A percentile compares a stretch with the other conserved stretches of the same genome.
Conservation (phyloP, 176 grass and related monocot genomes). For the Areca catechu region DNA sequence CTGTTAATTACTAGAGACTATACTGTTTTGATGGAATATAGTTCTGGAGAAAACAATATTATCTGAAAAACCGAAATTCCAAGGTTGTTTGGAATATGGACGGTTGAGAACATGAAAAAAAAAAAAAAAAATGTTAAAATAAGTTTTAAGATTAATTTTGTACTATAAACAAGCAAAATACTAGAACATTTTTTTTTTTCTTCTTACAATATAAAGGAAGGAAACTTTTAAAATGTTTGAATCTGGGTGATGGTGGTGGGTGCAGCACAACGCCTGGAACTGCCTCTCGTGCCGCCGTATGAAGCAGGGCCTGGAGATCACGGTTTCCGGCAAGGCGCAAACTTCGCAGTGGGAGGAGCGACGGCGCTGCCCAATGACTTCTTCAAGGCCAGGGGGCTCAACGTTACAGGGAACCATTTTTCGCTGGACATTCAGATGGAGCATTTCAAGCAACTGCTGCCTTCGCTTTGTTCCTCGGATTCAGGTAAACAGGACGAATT, state of each 20-base stretch:
- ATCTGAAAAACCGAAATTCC: no score
- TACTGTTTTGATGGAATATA: background rate
- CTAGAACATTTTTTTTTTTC: no score
- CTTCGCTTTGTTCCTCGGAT: background rate
- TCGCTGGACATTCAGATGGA: background rate
- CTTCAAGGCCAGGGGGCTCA: background rate
- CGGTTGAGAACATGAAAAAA: no score
- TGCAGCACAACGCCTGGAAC: slow-evolving; percentile 9
- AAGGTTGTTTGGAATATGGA: no score
- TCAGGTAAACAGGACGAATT: no score
- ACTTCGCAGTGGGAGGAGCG: slow-evolving; percentile 6
- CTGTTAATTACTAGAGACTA: background rate
- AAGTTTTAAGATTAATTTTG: background rate
- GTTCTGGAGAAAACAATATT: no score
- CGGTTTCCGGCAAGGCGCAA: background rate
- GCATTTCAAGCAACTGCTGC: background rate
- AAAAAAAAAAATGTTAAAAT: no score
- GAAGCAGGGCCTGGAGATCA: background rate
- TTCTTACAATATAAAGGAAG: no score
- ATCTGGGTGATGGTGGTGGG: background rate
- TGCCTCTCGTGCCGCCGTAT: slow-evolving; percentile 16
- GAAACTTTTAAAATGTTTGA: no score
- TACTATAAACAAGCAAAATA: no score
- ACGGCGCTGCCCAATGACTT: slow-evolving; percentile 1
- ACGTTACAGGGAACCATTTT: background rate